Base-by-base conservation (phyloP, 352 stramenopile species). In the Globisporangium radiosum region DNA sequence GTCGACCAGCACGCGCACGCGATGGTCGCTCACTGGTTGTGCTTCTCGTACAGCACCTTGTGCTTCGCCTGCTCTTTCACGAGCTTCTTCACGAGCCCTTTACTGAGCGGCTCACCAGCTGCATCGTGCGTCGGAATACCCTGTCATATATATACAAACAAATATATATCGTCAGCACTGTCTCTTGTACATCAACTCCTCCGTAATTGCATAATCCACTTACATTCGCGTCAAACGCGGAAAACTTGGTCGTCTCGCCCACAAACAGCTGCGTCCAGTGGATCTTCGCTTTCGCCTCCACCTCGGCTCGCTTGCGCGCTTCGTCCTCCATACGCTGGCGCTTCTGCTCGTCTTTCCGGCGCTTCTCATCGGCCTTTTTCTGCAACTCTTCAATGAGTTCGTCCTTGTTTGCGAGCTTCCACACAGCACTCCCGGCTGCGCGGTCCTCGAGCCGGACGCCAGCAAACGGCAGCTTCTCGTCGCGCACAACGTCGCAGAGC, bases 21-120 rank as follows among this genome's bases (percentile, higher is more conserved):
- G 1, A 5, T n/a, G 42, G 25, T 33, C 25, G 17, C 40, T 60
- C 33, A 69, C 56, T 76, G 69, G 60, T 69, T 72, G 62, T 87
- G 70, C 72, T 95, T 94, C 33, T 95, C 82, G 63, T 87, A 94
- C 2, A 95, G 71, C 64, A 93, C 84, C 65, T 95, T 95, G 66
- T 99, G 97, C 75, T 99, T 99, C 50, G 88, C 76, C 70, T 95
- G 87, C 52, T 98, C 94, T 75, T 99, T 99, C 17, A 85, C 77
- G 55, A 99, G 80, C 73, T 99, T 99, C 78, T 99, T 99, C 54
- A 91, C 75, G 38, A 86, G 73, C 53, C 85, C 96, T 81, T 99
- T 99, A 59, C 92, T 97, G 52, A 99, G 63, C 57, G 95, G 89
- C 50, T 97, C 90, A 15, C 95, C 95, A 44, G 88, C 81, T 1